Evolutionary conservation across 352 stramenopile genomes (phyloP).

Genomic region (Phytophthora hybrid): DNA sequence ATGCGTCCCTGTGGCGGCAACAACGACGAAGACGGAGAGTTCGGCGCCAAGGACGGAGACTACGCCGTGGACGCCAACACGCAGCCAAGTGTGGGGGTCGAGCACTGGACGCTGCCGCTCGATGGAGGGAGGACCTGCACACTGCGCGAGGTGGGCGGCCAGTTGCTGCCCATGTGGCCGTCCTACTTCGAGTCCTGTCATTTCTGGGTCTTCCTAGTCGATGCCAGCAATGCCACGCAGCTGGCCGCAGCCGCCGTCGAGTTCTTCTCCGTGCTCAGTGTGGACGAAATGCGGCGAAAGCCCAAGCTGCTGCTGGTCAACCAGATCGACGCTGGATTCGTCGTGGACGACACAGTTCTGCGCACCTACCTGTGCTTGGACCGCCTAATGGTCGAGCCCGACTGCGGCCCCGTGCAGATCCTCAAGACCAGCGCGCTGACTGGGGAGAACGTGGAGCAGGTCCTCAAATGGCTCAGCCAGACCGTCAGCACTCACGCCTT

Average conservation of each 20-base stretch:
- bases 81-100: constrained; percentile 71
- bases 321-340: constrained; percentile 64
- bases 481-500: constrained; percentile 29
- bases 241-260: constrained; percentile 62
- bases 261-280: constrained; percentile 68
- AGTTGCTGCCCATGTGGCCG: constrained; percentile 79
- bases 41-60: constrained; percentile 23
- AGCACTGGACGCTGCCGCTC: constrained; percentile 63
- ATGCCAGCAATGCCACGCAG: constrained; percentile 62
- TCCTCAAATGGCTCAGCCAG: constrained; percentile 68
- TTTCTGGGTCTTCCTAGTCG: constrained; percentile 78
- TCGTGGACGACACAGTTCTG: constrained; percentile 58
- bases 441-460: constrained; percentile 62
- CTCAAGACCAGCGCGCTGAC: constrained; percentile 68
- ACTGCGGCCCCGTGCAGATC: constrained; percentile 55
- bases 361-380: constrained; percentile 66
- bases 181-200: constrained; percentile 72
- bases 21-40: constrained; percentile 16
- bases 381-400: constrained; percentile 42
- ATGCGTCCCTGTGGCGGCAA: constrained; percentile 21
- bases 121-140: constrained; percentile 43
- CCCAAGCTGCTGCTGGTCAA: constrained; percentile 76
- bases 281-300: constrained; percentile 64
- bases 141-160: constrained; percentile 72
- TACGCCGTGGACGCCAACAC: constrained; percentile 44